Base-by-base conservation (phyloP, 2,329 filamentous ascomycete species). In the Zymoseptoria pseudotritici region DNA sequence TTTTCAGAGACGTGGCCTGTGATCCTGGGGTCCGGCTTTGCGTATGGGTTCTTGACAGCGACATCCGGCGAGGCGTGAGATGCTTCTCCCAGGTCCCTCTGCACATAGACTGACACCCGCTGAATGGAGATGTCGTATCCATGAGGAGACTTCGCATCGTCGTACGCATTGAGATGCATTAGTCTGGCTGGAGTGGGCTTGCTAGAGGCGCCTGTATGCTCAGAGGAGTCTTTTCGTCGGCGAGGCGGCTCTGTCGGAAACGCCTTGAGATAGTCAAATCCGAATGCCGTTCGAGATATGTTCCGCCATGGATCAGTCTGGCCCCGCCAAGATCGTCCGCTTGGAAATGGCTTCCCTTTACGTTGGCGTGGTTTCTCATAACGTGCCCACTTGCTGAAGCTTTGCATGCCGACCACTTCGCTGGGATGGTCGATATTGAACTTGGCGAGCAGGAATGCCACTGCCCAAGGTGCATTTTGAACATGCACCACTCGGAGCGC, bases 391-490 rank as follows among this genome's bases (percentile, higher is more conserved):
- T 75, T 73, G 4, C 75, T 77, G 68, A 82, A 82, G 21, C 75
- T 75, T 10, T 56, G 51, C 29, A 78, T 80, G 6, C 79, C 80
- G 0, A 80, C 73, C 3, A 80, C 66, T 56, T 81, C 77, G 57
- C 74, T 74, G 11, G 69, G 66, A 53, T 79, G 74, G 58, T 79
- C 74, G 60, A 83, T 82, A 57, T 81, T 80, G 71, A 80, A 83
- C 63, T 82, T 83, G 26, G 75, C 71, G 36, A 82, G 69, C 2
- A 83, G 68, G 61, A 77, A 82, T 2, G 71, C 70, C 36, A 75
- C 77, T 0, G 80, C 80, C 79, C 80, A 82, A 13, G 7, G 71
- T 6, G 80, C 80, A 61, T 83, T 82, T 66, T 83, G 81, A 3
- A 82, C 78, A 61, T 83, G 81, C 52, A 68, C 69, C 5, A 76